Evolutionary conservation across 306 rosid species (phyloP), one percentile per base, ranked within the genome.

Genomic region (Inga oerstediana): DNA sequence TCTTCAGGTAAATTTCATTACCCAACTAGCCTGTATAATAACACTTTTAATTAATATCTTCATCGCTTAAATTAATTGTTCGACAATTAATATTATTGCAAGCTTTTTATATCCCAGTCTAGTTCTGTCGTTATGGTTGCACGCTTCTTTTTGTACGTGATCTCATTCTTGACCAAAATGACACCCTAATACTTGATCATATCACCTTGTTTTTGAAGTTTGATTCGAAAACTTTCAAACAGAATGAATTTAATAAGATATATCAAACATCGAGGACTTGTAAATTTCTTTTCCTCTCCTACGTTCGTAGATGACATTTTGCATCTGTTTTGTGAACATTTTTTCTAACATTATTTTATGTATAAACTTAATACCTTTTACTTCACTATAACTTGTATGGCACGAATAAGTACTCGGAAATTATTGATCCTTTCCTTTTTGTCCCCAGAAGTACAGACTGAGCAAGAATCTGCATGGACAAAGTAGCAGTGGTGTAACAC

Each of bases 391-490:
- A 45, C 54, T 70, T 88, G 37, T 69, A 74, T 77, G 73, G 46
- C 58, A 22, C 46, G 27, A 43, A 35, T 67, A 67, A 24, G 10
- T 45, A 46, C 27, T 15, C 58, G 27, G 78, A 81, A 87, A 89
- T 76, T 81, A 59, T 71, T 84, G 82, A 80, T 73, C 45, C 76
- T 78, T 66, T 49, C 10, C 27, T 49, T 86, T 52, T 83, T 58
- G 74, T 54, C 62, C 80, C 74, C 93, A 96, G 99, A 96, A 96
- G 89, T 96, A 92, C 66, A 96, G 99, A 88, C 89, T 96, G 70
- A 96, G 99, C 90, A 96, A 92, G 92, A 92, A 94, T 84, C 84
- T 92, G 80, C 97, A 88, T 59, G 97, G 94, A 72, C 99, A 93
- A 88, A 85, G 89, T 64, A 92, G 78, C 79, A 83, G 76, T 56